Evolutionary conservation across 2,329 filamentous ascomycete species (phyloP), one percentile per base, ranked within the genome.

Genomic region (Hypoxylon sp.): DNA sequence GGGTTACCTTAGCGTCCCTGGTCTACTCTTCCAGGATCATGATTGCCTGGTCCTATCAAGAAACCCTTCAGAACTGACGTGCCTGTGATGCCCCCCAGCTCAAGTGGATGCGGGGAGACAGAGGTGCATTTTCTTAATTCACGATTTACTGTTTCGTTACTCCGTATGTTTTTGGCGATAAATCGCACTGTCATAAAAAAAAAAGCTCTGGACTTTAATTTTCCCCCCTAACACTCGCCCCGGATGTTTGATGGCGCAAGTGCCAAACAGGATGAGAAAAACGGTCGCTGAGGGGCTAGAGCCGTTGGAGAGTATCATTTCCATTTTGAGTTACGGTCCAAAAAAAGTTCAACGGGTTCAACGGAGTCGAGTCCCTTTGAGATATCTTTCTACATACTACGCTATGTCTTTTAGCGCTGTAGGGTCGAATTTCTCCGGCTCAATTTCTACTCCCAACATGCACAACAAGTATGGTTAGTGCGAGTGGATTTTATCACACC

Each of bases 1-100:
- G 74, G 72, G 68, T 58, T 73, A 54, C 66, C 60, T 72, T 74
- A 75, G 74, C 69, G 70, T 72, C 67, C 62, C 70, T 63, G 55
- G 68, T 56, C 59, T 55, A 52, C 19, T 51, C 59, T 70, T 60
- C 62, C 61, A 67, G 71, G 68, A 65, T 67, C 63, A 51, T 63
- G 66, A 72, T 44, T 70, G 65, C 58, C 31, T 70, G 63, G 51
- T 60, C 62, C 68, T 63, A 69, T 66, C 67, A 67, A 52, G 65
- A 55, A 44, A 65, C 61, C 59, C 50, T 58, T 62, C 67, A 69
- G 54, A 70, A 56, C 63, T 74, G 70, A 74, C 73, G 73, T 74
- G 73, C 73, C 73, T 70, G 69, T 63, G 69, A 74, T 70, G 71
- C 65, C 68, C 67, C 67, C 67, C 60, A 44, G 55, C 51, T 50